Evolutionary conservation across 2,329 filamentous ascomycete genomes (phyloP), one percentile per base, ranked within the genome.

Genomic region (Paecilomyces fulvus): DNA sequence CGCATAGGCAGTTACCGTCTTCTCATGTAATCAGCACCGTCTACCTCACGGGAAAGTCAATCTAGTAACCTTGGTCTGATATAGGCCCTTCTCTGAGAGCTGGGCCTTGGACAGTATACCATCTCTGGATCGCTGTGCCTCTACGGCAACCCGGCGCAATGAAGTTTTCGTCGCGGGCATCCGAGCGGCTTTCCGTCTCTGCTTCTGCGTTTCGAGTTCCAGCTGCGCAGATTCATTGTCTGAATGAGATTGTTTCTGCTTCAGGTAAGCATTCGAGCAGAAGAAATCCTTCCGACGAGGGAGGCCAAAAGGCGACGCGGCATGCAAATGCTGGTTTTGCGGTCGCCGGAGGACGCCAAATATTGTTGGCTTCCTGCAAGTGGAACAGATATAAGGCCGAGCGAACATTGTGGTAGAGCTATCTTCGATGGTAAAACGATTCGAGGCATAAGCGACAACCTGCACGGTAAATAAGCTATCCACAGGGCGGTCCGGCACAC

Each of bases 121-220:
- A 64, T 78, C 77, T 62, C 75, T 79, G 57, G 76, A 83, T 62
- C 74, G 77, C 73, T 96, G 90, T 17, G 92, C 91, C 65, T 94
- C 90, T 17, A 90, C 88, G 30, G 92, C 90, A 11, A 95, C 90
- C 57, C 91, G 83, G 55, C 92, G 85, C 30, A 96, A 78, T 1
- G 90, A 94, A 59, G 86, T 88, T 62, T 90, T 88, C 49, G 83
- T 76, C 23, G 79, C 77, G 3, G 80, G 76, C 23, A 75, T 75
- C 59, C 81, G 73, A n/a, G 70, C 66, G 6, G 72, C 69, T 60
- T 82, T 80, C 56, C 79, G 77, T 65, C 77, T 79, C 63, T 74
- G 67, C 17, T 71, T 70, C 49, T 69, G 68, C 3, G 58, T 52
- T 37, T 69, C 65, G 14, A 56, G 33, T 14, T 56, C 33, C 14